These are phyloP conservation scores for Kwoniella bestiolae DNA, from an alignment of 768 basidiomycete genomes.

Conservation along the genomic window DNA sequence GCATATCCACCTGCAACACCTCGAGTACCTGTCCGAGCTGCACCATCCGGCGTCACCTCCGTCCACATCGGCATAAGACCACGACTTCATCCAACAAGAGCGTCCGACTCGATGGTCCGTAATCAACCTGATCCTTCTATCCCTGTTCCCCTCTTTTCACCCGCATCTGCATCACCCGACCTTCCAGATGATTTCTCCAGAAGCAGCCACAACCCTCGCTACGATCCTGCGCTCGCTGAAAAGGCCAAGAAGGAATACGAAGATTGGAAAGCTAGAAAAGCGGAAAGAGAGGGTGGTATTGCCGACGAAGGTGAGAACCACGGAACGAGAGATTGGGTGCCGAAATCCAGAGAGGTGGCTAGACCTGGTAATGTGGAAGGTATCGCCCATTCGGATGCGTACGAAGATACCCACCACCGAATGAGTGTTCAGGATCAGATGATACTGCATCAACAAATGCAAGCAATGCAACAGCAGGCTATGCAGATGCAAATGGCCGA, in stretches of 20 bases:
- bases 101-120: constrained; percentile 29
- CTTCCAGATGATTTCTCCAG: constrained; percentile 9
- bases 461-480: constrained; percentile 8
- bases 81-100: constrained; percentile 43
- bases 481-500: constrained; percentile 9
- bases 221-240: constrained; percentile 21
- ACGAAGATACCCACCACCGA: constrained; percentile 4
- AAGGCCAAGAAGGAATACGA: constrained; percentile 47
- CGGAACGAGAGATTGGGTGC: constrained; percentile 39
- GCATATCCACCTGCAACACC: constrained; percentile 46
- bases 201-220: constrained; percentile 20
- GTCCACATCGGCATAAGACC: constrained; percentile 78
- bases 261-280: constrained; percentile 38
- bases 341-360: constrained; percentile 30
- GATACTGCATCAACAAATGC: neutral
- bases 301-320: constrained; percentile 19
- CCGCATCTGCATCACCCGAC: constrained; percentile 2
- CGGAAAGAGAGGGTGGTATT: constrained; percentile 42
- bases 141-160: constrained; percentile 35
- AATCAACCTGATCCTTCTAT: constrained; percentile 47
- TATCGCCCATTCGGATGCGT: constrained; percentile 21
- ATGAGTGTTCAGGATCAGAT: constrained; percentile 5
- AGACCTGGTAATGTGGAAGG: constrained; percentile 34
- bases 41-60: constrained; percentile 88
- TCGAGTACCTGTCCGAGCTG: constrained; percentile 57